Conservation (phyloP, 179 eudicot species). For the Carnegiea gigantea region DNA sequence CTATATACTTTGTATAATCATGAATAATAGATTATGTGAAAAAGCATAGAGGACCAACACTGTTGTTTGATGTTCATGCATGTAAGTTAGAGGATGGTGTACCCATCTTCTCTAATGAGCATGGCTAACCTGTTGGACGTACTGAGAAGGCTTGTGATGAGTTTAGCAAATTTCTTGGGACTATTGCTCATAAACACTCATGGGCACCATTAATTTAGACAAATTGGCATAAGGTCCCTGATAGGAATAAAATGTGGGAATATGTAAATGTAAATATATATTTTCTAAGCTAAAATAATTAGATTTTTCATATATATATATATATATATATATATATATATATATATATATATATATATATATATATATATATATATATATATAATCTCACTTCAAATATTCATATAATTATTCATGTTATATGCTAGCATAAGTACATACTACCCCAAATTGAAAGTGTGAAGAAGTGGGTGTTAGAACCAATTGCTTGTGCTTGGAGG, state of each 20-base stretch:
- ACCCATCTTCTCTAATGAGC: background rate
- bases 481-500: background rate
- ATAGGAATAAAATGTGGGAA: background rate
- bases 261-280: background rate
- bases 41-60: constrained; percentile 15
- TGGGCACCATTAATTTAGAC: constrained; percentile 13
- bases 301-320: background rate
- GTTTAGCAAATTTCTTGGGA: background rate
- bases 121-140: constrained; percentile 10
- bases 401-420: too few relatives aligned
- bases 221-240: background rate
- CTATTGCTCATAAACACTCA: constrained; percentile 2
- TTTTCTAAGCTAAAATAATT: background rate
- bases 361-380: too few relatives aligned
- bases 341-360: too few relatives aligned
- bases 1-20: too few relatives aligned
- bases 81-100: background rate
- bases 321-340: too few relatives aligned
- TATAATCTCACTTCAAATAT: too few relatives aligned
- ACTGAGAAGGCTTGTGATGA: background rate
- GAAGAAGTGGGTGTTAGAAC: background rate
- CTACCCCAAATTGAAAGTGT: too few relatives aligned
- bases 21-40: background rate
- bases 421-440: too few relatives aligned
- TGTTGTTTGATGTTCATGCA: background rate